These are phyloP conservation scores for Yamadazyma insecticola DNA, from an alignment of 805 yeast species.

Conservation along the genomic window DNA sequence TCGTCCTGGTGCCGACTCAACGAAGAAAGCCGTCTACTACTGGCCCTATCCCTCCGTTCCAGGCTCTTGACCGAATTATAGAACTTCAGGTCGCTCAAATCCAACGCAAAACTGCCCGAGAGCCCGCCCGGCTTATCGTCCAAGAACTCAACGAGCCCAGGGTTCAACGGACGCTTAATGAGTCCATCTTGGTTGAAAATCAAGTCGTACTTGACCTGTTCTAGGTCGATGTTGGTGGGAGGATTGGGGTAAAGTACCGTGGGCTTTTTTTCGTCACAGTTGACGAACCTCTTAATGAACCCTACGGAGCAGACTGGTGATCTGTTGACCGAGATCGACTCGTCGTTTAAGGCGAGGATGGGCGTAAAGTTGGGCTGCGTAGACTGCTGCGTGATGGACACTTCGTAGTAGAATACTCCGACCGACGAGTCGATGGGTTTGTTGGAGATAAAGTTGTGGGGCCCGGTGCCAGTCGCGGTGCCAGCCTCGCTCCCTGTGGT, in stretches of 20 bases:
- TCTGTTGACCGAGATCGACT: slow-evolving; percentile 27
- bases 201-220: slow-evolving; percentile 23
- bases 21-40: slow-evolving; percentile 33
- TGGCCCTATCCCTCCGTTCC: slow-evolving; percentile 25
- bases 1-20: slow-evolving; percentile 23
- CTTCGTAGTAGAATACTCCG: slow-evolving; percentile 40
- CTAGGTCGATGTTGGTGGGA: slow-evolving; percentile 21
- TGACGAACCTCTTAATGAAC: slow-evolving; percentile 23
- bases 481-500: neutral
- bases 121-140: slow-evolving; percentile 36
- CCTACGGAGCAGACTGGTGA: slow-evolving; percentile 32
- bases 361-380: slow-evolving; percentile 28
- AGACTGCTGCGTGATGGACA: slow-evolving; percentile 30
- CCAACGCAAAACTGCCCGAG: slow-evolving; percentile 37
- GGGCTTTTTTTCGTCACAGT: slow-evolving; percentile 14
- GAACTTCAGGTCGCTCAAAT: slow-evolving; percentile 36
- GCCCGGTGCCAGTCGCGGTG: slow-evolving; percentile 9
- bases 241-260: slow-evolving; percentile 4
- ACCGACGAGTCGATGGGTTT: slow-evolving; percentile 26
- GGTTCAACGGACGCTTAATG: slow-evolving; percentile 11
- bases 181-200: slow-evolving; percentile 14
- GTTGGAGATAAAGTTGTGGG: slow-evolving; percentile 35
- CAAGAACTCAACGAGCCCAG: slow-evolving; percentile 20
- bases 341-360: slow-evolving; percentile 29
- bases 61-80: slow-evolving; percentile 31